A percentile compares a stretch with the other conserved stretches of the same genome.
Conservation (phyloP, 495 filamentous ascomycete genomes). For the Lindgomyces ingoldianus region DNA sequence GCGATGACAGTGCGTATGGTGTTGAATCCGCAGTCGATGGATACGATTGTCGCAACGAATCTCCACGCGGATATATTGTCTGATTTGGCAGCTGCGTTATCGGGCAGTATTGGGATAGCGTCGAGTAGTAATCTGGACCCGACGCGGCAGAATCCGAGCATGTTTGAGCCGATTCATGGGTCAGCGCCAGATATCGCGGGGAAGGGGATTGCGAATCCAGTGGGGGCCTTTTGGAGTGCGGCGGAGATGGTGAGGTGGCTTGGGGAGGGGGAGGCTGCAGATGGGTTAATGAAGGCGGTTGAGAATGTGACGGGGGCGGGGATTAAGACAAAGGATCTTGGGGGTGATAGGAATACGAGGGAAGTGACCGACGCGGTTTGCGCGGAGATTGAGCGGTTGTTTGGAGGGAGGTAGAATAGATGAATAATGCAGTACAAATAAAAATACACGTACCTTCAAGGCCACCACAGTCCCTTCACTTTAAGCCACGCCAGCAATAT, state of each 20-base stretch:
- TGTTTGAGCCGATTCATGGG: constrained; percentile 71
- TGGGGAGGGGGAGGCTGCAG: constrained; percentile 57
- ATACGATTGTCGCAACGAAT: constrained; percentile 50
- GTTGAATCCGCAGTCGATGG: constrained; percentile 42
- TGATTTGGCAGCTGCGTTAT: constrained; percentile 53
- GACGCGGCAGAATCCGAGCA: constrained; percentile 59
- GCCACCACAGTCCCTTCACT: background rate
- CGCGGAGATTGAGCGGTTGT: constrained; percentile 54
- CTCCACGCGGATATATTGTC: constrained; percentile 48
- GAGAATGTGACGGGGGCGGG: constrained; percentile 62
- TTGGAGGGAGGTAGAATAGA: constrained; percentile 8
- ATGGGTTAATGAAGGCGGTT: constrained; percentile 58
- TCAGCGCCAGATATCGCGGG: constrained; percentile 73
- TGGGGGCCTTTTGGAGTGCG: constrained; percentile 69
- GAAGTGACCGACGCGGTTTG: constrained; percentile 66
- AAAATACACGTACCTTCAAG: background rate
- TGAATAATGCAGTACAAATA: background rate
- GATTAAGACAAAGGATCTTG: constrained; percentile 63
- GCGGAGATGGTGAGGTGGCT: constrained; percentile 70
- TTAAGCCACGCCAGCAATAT: too few species aligned
- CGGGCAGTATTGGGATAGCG: constrained; percentile 46
- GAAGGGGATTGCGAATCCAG: constrained; percentile 70
- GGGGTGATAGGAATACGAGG: constrained; percentile 56
- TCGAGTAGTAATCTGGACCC: constrained; percentile 68
- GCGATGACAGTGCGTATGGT: constrained; percentile 50